Percentiles rank a stretch among this genome's conserved stretches.
These are phyloP conservation scores for Phytopythium vexans DNA, from an alignment of 352 stramenopile genomes.

Conservation along the genomic window DNA sequence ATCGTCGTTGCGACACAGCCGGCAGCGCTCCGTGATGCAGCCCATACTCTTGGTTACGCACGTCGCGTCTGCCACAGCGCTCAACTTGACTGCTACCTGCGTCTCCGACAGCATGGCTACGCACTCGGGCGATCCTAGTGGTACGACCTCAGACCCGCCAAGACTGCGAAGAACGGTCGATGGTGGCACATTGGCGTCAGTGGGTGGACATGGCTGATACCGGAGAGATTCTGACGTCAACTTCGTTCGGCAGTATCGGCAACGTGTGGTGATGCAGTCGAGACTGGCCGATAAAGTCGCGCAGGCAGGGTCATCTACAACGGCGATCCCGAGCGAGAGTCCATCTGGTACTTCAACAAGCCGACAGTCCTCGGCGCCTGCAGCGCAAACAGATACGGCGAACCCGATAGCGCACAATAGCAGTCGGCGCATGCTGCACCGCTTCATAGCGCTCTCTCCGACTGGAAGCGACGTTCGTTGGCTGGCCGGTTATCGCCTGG, in stretches of 20 bases:
- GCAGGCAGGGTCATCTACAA: slow-evolving; percentile 4
- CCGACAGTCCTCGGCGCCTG: neutral
- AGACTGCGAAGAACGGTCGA: neutral
- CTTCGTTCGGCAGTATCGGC: slow-evolving; percentile 3
- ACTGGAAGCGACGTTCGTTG: too few relatives aligned
- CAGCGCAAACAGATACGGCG: neutral
- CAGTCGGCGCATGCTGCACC: neutral
- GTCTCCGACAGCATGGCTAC: slow-evolving; percentile 3
- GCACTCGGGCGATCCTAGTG: neutral
- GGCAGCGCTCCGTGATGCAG: slow-evolving; percentile 2
- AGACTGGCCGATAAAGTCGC: neutral
- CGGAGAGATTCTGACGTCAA: neutral
- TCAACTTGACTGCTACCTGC: neutral
- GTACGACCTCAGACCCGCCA: neutral
- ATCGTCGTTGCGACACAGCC: neutral
- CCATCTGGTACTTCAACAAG: neutral
- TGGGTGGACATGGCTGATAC: slow-evolving; percentile 12
- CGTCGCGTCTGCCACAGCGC: slow-evolving; percentile 2
- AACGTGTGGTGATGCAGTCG: slow-evolving; percentile 7
- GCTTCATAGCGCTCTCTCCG: neutral
- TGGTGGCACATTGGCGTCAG: neutral
- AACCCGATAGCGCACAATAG: neutral
- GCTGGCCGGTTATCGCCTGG: too few relatives aligned
- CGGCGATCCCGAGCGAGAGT: slow-evolving; percentile 2
- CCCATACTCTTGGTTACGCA: slow-evolving; percentile 5